Evolutionary conservation across 306 rosid species (phyloP).

Genomic region (Mimosa bimucronata): DNA sequence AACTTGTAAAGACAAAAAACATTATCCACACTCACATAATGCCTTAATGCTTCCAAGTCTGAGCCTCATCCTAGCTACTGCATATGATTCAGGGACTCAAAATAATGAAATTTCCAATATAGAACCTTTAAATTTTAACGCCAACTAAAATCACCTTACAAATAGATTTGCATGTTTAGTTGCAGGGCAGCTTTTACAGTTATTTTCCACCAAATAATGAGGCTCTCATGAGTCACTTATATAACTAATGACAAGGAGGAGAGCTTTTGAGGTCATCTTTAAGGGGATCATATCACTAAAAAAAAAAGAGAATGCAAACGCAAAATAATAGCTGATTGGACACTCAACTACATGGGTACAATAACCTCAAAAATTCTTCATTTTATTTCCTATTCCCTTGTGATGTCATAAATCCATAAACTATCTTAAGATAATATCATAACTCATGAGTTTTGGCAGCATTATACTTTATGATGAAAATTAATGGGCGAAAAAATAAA

Average conservation of each 20-base stretch:
- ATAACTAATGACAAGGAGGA: neutral
- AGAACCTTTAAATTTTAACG: neutral
- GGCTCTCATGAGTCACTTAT: neutral
- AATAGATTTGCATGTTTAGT: neutral
- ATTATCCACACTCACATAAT: conserved; percentile 60
- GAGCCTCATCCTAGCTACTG: too few species aligned
- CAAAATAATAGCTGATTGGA: too few species aligned
- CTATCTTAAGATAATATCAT: neutral
- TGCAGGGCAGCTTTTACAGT: conserved; percentile 19
- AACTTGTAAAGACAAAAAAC: neutral
- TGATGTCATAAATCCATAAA: neutral
- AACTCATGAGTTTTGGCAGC: conserved; percentile 6
- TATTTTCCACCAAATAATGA: too few species aligned
- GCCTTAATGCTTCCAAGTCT: too few species aligned
- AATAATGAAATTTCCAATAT: neutral
- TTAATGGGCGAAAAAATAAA: conserved; percentile 30
- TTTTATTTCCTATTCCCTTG: neutral
- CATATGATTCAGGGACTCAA: too few species aligned
- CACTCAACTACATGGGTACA: too few species aligned
- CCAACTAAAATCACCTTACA: neutral
- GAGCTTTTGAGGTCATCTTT: too few species aligned
- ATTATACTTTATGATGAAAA: conserved; percentile 6
- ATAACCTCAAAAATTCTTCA: too few species aligned
- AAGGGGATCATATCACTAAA: too few species aligned
- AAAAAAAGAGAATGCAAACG: too few species aligned